Evolutionary conservation across 352 stramenopile species (phyloP), one percentile per base, ranked within the genome.

Genomic region (Pythium phragmitis): DNA sequence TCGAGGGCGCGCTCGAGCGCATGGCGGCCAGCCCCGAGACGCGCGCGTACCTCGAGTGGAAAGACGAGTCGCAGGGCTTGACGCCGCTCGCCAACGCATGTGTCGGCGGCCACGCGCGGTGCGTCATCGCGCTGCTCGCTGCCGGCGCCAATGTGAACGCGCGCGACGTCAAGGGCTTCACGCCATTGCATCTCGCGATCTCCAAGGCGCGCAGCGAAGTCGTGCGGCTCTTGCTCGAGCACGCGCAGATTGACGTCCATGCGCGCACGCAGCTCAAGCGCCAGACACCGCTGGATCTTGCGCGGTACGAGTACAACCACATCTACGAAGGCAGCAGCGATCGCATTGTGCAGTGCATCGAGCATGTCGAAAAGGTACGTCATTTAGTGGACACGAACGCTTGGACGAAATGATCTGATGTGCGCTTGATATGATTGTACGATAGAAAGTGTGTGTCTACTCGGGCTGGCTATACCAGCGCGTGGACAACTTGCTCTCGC

Each of bases 381-480:
- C 9, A 0, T 17, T 26, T 45, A 5, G 26, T 30, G 26, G 26
- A 30, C 26, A 30, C 26, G 26, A 5, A 3, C 26, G 26, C 26
- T 30, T 30, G 26, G 26, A 30, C 26, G 26, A 30, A 5, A 30
- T 0, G 26, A 30, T 30, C 26, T 30, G 26, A 30, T 30, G 26
- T 30, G 26, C 26, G 26, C 21, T 30, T 30, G 34, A 12, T 36
- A 13, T 65, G 57, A 57, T 45, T 13, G 45, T 33, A 9, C 34
- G 34, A 39, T 13, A 94, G 82, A 89, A 89, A 85, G 68, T 92
- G 0, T 92, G 81, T 46, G 62, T 94, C 9, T 90, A 91, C 74
- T 88, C 83, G 13, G 85, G 83, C 0, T 96, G 87, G 87, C 57
- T 96, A 11, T 85, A 93, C 70, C 79, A 91, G 70, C 80, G 85